Evolutionary conservation across 192 early-diverging fungal genomes (phyloP).

Genomic region (Coemansia sp.): DNA sequence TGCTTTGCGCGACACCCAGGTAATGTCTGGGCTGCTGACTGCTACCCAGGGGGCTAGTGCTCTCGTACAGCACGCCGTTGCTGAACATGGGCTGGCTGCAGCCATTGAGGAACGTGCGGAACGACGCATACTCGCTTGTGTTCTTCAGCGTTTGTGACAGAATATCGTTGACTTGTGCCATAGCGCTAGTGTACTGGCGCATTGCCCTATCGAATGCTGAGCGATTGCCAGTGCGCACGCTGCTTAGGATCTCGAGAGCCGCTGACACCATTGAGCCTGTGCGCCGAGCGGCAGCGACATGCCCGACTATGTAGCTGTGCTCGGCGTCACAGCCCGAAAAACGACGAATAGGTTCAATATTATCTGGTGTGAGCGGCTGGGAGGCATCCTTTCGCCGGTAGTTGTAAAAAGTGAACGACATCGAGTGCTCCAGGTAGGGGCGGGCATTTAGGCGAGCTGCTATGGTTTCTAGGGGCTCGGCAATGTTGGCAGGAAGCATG

Average conservation of each 20-base stretch:
- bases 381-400: conserved; percentile 67
- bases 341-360: conserved; percentile 72
- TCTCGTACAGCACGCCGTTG: conserved; percentile 84
- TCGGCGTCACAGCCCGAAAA: conserved; percentile 77
- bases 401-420: conserved; percentile 83
- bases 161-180: conserved; percentile 68
- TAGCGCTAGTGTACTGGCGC: conserved; percentile 57
- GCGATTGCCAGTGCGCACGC: conserved; percentile 57
- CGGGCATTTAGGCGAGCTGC: conserved; percentile 69
- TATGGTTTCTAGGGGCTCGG: conserved; percentile 70
- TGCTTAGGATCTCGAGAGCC: conserved; percentile 59
- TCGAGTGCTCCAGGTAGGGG: conserved; percentile 77
- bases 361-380: conserved; percentile 60
- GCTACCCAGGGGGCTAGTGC: conserved; percentile 13
- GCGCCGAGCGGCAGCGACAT: conserved; percentile 84
- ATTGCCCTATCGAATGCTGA: conserved; percentile 62
- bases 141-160: conserved; percentile 79
- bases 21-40: conserved; percentile 38
- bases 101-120: conserved; percentile 92
- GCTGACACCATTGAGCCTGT: conserved; percentile 66
- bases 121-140: conserved; percentile 75
- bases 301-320: conserved; percentile 80
- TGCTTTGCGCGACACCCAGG: conserved; percentile 83
- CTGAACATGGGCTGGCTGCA: conserved; percentile 88
- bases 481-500: conserved; percentile 73